These are phyloP conservation scores for Elasticomyces elasticus DNA, from an alignment of 495 filamentous ascomycete genomes.

Conservation along the genomic window DNA sequence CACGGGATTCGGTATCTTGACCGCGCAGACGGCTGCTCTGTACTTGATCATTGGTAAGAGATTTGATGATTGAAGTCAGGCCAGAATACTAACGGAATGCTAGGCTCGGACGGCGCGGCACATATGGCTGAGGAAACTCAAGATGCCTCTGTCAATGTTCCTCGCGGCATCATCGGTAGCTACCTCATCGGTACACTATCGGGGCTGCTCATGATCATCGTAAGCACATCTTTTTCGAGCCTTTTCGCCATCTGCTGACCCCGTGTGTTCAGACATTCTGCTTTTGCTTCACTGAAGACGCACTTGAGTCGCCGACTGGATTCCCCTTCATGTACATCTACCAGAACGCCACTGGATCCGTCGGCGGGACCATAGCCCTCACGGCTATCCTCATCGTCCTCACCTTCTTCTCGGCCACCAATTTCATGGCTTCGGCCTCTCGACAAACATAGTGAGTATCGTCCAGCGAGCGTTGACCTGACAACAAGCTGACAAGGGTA, in stretches of 20 bases:
- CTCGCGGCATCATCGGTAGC: constrained; percentile 4
- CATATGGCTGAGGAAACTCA: constrained; percentile 16
- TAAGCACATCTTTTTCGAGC: not conserved
- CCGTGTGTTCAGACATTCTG: not conserved
- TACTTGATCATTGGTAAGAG: not conserved
- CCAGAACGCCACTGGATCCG: constrained; percentile 10
- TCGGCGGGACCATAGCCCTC: not conserved
- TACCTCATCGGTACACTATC: constrained; percentile 1
- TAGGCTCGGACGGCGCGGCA: not conserved
- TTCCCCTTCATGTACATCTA: constrained; percentile 9
- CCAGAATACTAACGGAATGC: not conserved
- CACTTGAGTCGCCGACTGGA: not conserved
- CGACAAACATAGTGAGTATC: constrained; percentile 12
- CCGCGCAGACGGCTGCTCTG: not conserved
- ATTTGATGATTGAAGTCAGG: not conserved
- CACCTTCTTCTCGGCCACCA: constrained; percentile 7
- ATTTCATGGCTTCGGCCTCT: not conserved
- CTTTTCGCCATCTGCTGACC: not conserved
- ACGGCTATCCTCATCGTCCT: constrained; percentile 14
- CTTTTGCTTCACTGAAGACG: not conserved
- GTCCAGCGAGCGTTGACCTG: no score
- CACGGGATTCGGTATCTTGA: not conserved
- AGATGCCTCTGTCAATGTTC: constrained; percentile 9
- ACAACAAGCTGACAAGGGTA: no score
- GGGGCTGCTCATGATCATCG: constrained; percentile 3